A percentile compares a stretch with the other conserved stretches of the same genome.
phyloP scores from a whole-genome alignment of 1,284 basidiomycete genomes.

The Trametes versicolor region DNA sequence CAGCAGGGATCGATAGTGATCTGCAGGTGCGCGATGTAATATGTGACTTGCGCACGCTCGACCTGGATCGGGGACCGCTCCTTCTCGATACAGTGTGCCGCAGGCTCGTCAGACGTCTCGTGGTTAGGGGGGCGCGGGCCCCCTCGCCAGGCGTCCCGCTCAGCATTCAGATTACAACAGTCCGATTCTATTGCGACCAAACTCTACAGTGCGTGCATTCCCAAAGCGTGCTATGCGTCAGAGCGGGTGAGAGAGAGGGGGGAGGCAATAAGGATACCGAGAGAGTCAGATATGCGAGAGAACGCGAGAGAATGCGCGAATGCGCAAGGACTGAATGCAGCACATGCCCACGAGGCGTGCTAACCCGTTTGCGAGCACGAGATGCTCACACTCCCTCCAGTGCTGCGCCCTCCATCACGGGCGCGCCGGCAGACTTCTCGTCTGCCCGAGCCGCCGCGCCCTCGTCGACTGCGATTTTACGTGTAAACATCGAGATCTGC shows the following conservation, averaged over 20 bases:
- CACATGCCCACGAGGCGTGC: slow-evolving; percentile 31
- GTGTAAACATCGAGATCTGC: slow-evolving; percentile 44
- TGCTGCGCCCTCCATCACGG: slow-evolving; percentile 13
- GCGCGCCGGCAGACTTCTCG: slow-evolving; percentile 28
- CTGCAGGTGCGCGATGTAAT: slow-evolving; percentile 16
- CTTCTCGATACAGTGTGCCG: slow-evolving; percentile 19
- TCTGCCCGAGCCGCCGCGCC: slow-evolving; percentile 22
- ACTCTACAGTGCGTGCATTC: slow-evolving; percentile 27
- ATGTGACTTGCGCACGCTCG: slow-evolving; percentile 10
- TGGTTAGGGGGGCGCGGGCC: slow-evolving; percentile 3
- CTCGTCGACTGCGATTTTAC: slow-evolving; percentile 37
- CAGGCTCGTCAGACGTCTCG: slow-evolving; percentile 4
- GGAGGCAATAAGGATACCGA: slow-evolving; percentile 36
- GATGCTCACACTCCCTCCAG: slow-evolving; percentile 32
- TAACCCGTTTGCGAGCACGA: slow-evolving; percentile 32
- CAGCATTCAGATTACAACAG: slow-evolving; percentile 13
- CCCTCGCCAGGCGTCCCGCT: background rate
- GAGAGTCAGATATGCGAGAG: slow-evolving; percentile 12
- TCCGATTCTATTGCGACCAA: slow-evolving; percentile 28
- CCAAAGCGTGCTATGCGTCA: slow-evolving; percentile 17
- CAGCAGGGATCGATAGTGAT: slow-evolving; percentile 26
- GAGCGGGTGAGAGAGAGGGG: slow-evolving; percentile 17
- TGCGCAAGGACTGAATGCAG: slow-evolving; percentile 17
- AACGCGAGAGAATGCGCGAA: slow-evolving; percentile 16
- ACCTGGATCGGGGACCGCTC: slow-evolving; percentile 13